Conservation (phyloP, 2,329 filamentous ascomycete species). For the Aspergillus sp. region DNA sequence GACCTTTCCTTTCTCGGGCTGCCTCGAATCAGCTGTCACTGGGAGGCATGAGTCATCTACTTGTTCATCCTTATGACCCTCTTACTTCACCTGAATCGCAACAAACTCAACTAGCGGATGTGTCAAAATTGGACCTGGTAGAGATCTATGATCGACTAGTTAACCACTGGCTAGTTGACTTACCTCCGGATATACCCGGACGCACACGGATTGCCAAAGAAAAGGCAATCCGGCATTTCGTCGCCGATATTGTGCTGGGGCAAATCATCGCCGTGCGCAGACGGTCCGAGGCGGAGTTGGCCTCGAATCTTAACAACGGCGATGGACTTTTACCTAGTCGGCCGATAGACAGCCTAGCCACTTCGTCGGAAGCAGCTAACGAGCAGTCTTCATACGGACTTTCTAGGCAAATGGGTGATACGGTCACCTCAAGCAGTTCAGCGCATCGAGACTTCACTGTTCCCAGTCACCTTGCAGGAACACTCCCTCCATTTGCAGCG, state of each 20-base stretch:
- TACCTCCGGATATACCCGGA: conserved; percentile 40
- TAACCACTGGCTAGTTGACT: conserved; percentile 40
- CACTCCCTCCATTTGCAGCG: conserved; percentile 20
- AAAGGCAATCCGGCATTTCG: conserved; percentile 40
- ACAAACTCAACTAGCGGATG: conserved; percentile 8
- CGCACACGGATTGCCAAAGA: conserved; percentile 45
- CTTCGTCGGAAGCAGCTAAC: background rate
- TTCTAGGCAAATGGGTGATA: background rate
- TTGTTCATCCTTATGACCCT: conserved; percentile 27
- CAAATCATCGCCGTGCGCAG: conserved; percentile 32
- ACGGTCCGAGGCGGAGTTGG: background rate
- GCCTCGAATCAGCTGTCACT: background rate
- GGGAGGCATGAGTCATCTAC: conserved; percentile 19
- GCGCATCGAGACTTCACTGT: background rate
- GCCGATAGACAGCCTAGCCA: background rate
- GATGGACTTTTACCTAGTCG: background rate
- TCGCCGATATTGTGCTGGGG: conserved; percentile 43
- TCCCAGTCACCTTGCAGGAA: background rate
- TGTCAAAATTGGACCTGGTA: conserved; percentile 27
- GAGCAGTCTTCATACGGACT: background rate
- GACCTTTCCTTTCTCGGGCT: conserved; percentile 29
- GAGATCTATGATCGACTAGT: conserved; percentile 42
- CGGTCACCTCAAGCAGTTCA: background rate
- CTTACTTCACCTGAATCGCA: conserved; percentile 21
- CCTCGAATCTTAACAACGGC: background rate